A percentile compares a stretch with the other conserved stretches of the same genome.
Evolutionary conservation across 345 rosid species (phyloP).

Genomic region (Gossypioides kirkii): DNA sequence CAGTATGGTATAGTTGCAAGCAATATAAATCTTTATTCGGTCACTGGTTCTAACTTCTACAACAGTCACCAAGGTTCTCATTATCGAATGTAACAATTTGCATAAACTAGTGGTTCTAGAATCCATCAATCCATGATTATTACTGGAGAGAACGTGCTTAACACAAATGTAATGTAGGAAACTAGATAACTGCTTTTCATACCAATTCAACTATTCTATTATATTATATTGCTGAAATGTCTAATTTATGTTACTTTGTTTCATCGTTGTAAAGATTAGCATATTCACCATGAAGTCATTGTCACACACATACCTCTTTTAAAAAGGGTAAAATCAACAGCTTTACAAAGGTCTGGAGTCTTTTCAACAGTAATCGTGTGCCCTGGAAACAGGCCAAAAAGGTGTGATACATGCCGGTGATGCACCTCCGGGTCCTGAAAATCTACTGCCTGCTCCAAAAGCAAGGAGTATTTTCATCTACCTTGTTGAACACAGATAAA

Average conservation of each 20-base stretch:
- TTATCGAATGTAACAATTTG: neutral
- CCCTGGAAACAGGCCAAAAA: slow-evolving; percentile 92
- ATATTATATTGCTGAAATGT: neutral
- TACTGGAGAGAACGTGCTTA: neutral
- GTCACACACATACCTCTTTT: slow-evolving; percentile 59
- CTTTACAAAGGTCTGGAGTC: slow-evolving; percentile 71
- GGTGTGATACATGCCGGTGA: slow-evolving; percentile 89
- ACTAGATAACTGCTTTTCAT: neutral
- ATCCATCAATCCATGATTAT: neutral
- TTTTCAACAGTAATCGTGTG: slow-evolving; percentile 66
- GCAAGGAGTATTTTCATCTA: neutral
- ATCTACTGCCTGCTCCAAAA: slow-evolving; percentile 48
- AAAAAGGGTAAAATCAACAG: slow-evolving; percentile 57
- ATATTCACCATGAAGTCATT: neutral
- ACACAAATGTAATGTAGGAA: neutral
- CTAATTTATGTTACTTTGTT: neutral
- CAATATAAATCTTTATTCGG: neutral
- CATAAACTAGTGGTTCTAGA: neutral
- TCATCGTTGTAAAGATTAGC: neutral
- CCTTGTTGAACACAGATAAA: neutral
- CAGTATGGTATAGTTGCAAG: neutral
- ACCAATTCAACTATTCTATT: too few species aligned
- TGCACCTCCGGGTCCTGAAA: slow-evolving; percentile 78
- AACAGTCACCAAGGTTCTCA: neutral
- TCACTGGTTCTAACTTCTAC: neutral